Evolutionary conservation across 2,329 filamentous ascomycete species (phyloP).

Genomic region (Apiospora aurea): DNA sequence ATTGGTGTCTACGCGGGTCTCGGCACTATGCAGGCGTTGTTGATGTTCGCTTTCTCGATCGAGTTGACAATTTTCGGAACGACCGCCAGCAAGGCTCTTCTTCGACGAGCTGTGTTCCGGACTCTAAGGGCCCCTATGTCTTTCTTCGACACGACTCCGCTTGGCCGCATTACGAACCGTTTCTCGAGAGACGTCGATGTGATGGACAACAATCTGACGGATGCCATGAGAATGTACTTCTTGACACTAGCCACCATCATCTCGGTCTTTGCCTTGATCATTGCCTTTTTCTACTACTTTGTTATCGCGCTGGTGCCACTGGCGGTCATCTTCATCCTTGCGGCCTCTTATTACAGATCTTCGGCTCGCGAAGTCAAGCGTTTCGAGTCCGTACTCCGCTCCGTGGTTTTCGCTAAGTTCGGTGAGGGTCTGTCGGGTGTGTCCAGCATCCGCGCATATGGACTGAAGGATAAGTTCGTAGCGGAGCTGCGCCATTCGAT

Average conservation of each 20-base stretch:
- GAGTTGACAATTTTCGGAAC: conserved; percentile 82
- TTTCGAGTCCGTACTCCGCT: conserved; percentile 88
- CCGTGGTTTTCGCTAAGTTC: conserved; percentile 88
- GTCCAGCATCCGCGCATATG: conserved; percentile 88
- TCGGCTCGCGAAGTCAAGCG: conserved; percentile 95
- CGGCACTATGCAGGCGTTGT: conserved; percentile 71
- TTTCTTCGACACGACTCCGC: conserved; percentile 96
- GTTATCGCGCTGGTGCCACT: conserved; percentile 68
- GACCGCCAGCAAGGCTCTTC: conserved; percentile 80
- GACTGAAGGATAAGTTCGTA: conserved; percentile 78
- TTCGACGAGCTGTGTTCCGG: conserved; percentile 78
- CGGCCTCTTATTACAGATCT: conserved; percentile 85
- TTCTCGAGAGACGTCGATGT: conserved; percentile 96
- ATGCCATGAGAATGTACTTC: conserved; percentile 92
- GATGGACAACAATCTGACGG: conserved; percentile 92
- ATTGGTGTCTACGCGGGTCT: conserved; percentile 76
- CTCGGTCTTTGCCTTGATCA: conserved; percentile 87
- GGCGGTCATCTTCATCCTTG: conserved; percentile 79
- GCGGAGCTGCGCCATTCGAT: conserved; percentile 73
- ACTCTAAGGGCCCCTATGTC: conserved; percentile 80
- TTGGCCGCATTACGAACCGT: conserved; percentile 94
- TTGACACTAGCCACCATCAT: conserved; percentile 83
- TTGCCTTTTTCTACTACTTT: conserved; percentile 95
- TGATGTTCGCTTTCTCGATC: conserved; percentile 84
- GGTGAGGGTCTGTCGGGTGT: conserved; percentile 86